Evolutionary conservation across 75 land plant genomes (phyloP).

Genomic region (Pseudotsuga menziesii): DNA sequence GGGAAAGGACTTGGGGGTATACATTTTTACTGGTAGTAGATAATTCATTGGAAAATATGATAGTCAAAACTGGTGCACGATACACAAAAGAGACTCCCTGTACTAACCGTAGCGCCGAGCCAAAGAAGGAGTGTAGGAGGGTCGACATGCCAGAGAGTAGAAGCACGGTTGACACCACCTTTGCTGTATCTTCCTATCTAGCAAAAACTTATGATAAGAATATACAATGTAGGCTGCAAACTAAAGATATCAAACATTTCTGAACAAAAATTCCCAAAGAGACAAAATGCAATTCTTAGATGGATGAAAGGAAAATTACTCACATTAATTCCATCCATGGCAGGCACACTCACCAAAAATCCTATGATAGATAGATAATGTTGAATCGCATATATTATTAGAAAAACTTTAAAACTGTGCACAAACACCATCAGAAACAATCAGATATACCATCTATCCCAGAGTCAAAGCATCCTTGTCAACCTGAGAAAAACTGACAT

Average conservation of each 20-base stretch:
- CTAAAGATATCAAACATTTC: not conserved
- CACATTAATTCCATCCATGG: conserved; percentile 95
- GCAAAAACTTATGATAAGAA: not conserved
- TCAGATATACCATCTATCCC: not conserved
- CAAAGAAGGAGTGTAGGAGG: conserved; percentile 33
- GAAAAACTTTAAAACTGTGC: conserved; percentile 63
- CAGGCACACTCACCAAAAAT: conserved; percentile 86
- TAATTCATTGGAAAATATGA: conserved; percentile 26
- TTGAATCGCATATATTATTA: conserved; percentile 67
- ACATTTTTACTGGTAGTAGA: conserved; percentile 20
- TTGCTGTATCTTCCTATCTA: conserved; percentile 30
- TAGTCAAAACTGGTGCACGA: conserved; percentile 44
- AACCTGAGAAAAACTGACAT: not conserved
- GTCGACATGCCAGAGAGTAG: conserved; percentile 45
- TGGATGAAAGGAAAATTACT: not conserved
- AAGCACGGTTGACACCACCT: conserved; percentile 46
- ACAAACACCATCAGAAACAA: not conserved
- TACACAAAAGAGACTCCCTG: conserved; percentile 55
- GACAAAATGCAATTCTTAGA: not conserved
- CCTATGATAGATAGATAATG: conserved; percentile 83
- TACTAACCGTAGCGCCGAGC: conserved; percentile 40
- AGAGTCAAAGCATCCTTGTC: not conserved
- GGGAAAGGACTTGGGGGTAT: not conserved
- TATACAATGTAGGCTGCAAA: not conserved
- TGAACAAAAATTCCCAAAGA: not conserved